A percentile compares a stretch with the other conserved stretches of the same genome.
Evolutionary conservation across 768 basidiomycete genomes (phyloP).

Genomic region (Termitomyces sp.): DNA sequence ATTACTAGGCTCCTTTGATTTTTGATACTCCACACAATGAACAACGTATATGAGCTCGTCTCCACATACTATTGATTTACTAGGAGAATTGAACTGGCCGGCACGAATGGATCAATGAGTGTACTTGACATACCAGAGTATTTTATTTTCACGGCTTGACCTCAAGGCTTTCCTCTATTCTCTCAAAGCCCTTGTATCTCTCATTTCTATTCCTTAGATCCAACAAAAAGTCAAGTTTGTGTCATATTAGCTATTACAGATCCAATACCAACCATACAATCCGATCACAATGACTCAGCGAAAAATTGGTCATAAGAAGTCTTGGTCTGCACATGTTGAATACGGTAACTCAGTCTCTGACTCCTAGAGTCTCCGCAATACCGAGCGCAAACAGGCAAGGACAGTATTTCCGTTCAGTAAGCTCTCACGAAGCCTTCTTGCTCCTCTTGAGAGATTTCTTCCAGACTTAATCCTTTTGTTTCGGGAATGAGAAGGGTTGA

Average conservation of each 20-base stretch:
- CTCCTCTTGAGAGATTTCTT: constrained; percentile 69
- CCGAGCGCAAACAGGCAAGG: background rate
- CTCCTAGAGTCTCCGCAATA: background rate
- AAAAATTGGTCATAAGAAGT: background rate
- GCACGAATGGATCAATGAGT: too few species aligned
- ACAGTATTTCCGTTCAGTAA: constrained; percentile 6
- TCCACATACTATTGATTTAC: too few species aligned
- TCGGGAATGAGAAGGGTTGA: constrained; percentile 80
- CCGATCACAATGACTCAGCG: background rate
- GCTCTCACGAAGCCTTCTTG: constrained; percentile 55
- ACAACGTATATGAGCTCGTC: background rate
- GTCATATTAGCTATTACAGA: background rate
- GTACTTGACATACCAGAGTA: too few species aligned
- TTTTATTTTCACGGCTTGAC: too few species aligned
- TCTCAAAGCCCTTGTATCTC: too few species aligned
- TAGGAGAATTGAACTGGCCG: background rate
- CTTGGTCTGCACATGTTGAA: background rate
- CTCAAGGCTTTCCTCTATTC: too few species aligned
- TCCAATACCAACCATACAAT: background rate
- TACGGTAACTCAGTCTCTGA: background rate
- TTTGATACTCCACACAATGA: background rate
- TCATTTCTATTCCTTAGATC: too few species aligned
- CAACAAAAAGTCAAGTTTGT: background rate
- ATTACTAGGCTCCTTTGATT: background rate
- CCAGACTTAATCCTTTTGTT: constrained; percentile 61